These are phyloP conservation scores for Paraurostyla sp. DNA, from an alignment of 73 alveolate species.

Conservation along the genomic window DNA sequence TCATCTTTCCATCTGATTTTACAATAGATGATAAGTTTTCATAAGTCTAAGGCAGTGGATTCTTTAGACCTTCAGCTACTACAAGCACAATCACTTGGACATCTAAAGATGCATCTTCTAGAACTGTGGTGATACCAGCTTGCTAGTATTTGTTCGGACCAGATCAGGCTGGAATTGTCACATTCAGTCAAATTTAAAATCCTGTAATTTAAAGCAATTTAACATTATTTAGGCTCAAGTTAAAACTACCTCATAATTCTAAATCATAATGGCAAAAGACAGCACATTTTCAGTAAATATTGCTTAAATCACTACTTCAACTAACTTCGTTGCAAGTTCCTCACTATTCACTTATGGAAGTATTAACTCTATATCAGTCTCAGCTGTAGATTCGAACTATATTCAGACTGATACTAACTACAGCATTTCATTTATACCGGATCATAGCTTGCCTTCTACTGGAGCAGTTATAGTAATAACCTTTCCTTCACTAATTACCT, in stretches of 20 bases:
- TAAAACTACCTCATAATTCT: not conserved
- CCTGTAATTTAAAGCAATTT: not conserved
- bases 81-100: not conserved
- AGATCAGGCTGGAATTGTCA: slow-evolving; percentile 23
- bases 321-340: not conserved
- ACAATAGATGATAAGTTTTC: slow-evolving; percentile 27
- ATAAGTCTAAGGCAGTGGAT: slow-evolving; percentile 6
- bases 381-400: not conserved
- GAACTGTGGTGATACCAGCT: not conserved
- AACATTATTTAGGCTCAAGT: slow-evolving; percentile 7
- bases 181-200: slow-evolving; percentile 29
- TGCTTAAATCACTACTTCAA: not conserved
- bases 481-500: slow-evolving; percentile 33
- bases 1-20: slow-evolving; percentile 47
- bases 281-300: not conserved
- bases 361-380: not conserved
- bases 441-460: not conserved
- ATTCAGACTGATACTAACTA: slow-evolving; percentile 15
- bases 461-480: not conserved
- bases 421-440: slow-evolving; percentile 5
- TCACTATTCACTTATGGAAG: slow-evolving; percentile 3
- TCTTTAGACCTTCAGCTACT: slow-evolving; percentile 31
- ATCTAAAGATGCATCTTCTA: not conserved
- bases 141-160: slow-evolving; percentile 28
- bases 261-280: not conserved